Evolutionary conservation across 768 basidiomycete genomes (phyloP).

Genomic region (Megacollybia marginata): DNA sequence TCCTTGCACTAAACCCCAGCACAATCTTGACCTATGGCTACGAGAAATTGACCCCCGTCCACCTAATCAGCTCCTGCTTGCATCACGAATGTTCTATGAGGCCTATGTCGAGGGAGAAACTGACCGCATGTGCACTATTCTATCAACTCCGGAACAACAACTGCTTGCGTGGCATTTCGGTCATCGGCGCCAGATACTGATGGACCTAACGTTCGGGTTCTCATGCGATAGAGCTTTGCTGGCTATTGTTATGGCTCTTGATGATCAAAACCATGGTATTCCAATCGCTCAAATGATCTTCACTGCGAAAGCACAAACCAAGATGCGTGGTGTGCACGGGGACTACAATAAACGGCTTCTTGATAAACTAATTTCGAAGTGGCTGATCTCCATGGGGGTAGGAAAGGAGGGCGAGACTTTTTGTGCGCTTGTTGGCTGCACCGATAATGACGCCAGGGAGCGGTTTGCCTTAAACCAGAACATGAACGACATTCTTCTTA

Average conservation of each 20-base stretch:
- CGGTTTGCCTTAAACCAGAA: slow-evolving; percentile 11
- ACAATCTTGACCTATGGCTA: slow-evolving; percentile 21
- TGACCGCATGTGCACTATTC: slow-evolving; percentile 12
- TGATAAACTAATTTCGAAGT: slow-evolving; percentile 9
- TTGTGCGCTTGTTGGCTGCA: slow-evolving; percentile 12
- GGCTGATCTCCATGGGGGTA: slow-evolving; percentile 8
- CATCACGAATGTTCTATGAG: slow-evolving; percentile 16
- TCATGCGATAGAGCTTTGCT: slow-evolving; percentile 15
- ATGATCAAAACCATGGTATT: slow-evolving; percentile 19
- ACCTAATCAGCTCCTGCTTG: slow-evolving; percentile 11
- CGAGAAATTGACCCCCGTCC: slow-evolving; percentile 8
- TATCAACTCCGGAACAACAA: slow-evolving; percentile 12
- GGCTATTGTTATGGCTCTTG: slow-evolving; percentile 24
- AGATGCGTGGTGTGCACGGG: slow-evolving; percentile 12
- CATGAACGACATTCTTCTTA: slow-evolving; percentile 14
- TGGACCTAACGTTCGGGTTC: slow-evolving; percentile 20
- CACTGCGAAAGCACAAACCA: slow-evolving; percentile 9
- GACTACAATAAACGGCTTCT: slow-evolving; percentile 16
- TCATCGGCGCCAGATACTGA: slow-evolving; percentile 13
- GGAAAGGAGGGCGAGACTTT: slow-evolving; percentile 13
- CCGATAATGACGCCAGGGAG: slow-evolving; percentile 22
- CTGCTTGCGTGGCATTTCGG: slow-evolving; percentile 15
- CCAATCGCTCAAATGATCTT: slow-evolving; percentile 22
- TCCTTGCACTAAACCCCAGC: slow-evolving; percentile 16
- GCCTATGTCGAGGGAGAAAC: slow-evolving; percentile 6